Base-by-base conservation (phyloP, 2,329 filamentous ascomycete species). In the Hypoxylon sp. region DNA sequence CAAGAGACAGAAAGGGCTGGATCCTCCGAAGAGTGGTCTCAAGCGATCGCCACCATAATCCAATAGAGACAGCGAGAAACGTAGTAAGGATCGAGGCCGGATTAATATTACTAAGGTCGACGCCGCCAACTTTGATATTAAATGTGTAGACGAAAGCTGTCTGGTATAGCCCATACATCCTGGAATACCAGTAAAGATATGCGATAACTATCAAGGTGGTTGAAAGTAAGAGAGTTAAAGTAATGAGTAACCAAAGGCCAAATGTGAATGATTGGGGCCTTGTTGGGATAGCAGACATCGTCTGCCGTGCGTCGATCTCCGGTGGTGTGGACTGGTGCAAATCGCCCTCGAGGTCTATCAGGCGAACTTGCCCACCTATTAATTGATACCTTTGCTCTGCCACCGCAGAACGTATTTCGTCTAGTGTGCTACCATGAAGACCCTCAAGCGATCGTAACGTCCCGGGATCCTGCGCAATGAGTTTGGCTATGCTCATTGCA, bases 51-150 rank as follows among this genome's bases (percentile, higher is more conserved):
- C 66, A 71, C 66, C 69, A 71, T 7, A 67, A 37, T 15, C 58
- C 59, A 50, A 71, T 62, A 13, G 37, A 29, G 32, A 71, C 69
- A 6, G 66, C 69, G 6, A 67, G 15, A 17, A 71, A 56, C 11
- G 69, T 69, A 10, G 69, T 71, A 44, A 71, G 35, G n/a, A 71
- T 42, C 1, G 66, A 71, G 3, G 66, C 69, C 1, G 69, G 69
- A 54, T 64, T 71, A 10, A 71, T 39, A 10, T 42, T 11, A 13
- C 63, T 52, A 6, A 71, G 35, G 29, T 65, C 37, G 32, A 37
- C 31, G 5, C 62, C 60, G 10, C 44, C 42, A n/a, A 69, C 42
- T 19, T 66, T 67, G 37, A 71, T 52, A 27, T 64, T 15, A 6
- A 71, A 62, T 21, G 52, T 44, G 17, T 69, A 71, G 11, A 71